These are phyloP conservation scores for Leptographium flavum DNA, from an alignment of 2,329 filamentous ascomycete species.

Conservation along the genomic window DNA sequence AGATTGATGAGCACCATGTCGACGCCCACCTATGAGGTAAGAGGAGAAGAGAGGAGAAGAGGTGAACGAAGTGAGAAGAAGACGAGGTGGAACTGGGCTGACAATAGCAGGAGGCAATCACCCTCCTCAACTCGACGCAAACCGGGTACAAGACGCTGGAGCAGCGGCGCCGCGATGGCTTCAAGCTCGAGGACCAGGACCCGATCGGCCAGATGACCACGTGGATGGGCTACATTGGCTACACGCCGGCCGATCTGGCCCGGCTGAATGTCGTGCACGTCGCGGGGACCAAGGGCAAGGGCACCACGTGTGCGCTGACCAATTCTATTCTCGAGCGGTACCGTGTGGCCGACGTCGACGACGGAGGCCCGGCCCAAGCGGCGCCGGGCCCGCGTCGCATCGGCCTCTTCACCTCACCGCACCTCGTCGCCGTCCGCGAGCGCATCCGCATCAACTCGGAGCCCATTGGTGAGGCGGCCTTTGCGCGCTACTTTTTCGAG, in stretches of 20 bases:
- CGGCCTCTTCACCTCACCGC: constrained; percentile 56
- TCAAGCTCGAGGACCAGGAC: constrained; percentile 38
- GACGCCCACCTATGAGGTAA: constrained; percentile 1
- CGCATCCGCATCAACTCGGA: constrained; percentile 47
- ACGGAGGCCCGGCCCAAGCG: not conserved
- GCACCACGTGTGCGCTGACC: constrained; percentile 55
- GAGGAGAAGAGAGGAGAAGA: not conserved
- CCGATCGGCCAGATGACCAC: constrained; percentile 66
- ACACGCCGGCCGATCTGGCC: constrained; percentile 41
- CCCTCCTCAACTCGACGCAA: constrained; percentile 78
- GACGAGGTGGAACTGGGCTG: not conserved
- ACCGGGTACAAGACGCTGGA: constrained; percentile 74
- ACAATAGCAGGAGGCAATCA: constrained; percentile 58
- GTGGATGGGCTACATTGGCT: constrained; percentile 66
- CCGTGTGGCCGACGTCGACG: constrained; percentile 15
- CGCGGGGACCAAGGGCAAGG: constrained; percentile 66
- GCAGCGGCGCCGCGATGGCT: constrained; percentile 59
- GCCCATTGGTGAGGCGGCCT: constrained; percentile 42
- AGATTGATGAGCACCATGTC: too few relatives aligned
- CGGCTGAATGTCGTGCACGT: constrained; percentile 55
- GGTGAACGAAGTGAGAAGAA: not conserved
- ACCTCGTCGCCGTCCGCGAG: constrained; percentile 53
- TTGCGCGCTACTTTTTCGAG: constrained; percentile 53
- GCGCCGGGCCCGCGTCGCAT: constrained; percentile 25
- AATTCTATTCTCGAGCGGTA: constrained; percentile 46